phyloP scores from a whole-genome alignment of 208 protist genomes.

The Phytomonas sp. region DNA sequence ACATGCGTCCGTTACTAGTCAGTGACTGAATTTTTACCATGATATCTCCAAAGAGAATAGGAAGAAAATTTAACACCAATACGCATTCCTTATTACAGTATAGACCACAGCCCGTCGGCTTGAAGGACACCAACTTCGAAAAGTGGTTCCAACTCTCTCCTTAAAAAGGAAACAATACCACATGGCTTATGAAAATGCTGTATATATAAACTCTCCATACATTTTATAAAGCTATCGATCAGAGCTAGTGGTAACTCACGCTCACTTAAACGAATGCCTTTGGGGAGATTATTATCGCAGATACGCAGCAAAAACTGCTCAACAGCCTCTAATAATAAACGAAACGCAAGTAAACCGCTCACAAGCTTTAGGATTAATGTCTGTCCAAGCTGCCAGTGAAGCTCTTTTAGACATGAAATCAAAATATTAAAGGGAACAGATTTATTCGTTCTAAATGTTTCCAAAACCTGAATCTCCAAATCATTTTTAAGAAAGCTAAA shows the following conservation, averaged over 20 bases:
- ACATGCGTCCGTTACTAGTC: background rate
- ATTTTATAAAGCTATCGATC: constrained; percentile 5
- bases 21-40: background rate
- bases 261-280: constrained; percentile 6
- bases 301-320: constrained; percentile 29
- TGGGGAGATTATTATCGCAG: constrained; percentile 16
- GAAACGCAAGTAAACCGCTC: constrained; percentile 29
- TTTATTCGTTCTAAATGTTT: background rate
- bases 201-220: constrained; percentile 4
- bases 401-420: background rate
- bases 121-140: constrained; percentile 19
- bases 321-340: constrained; percentile 35
- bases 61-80: constrained; percentile 4
- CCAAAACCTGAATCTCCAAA: constrained; percentile 10
- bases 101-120: constrained; percentile 15
- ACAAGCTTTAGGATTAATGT: constrained; percentile 17
- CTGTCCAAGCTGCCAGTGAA: background rate
- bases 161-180: constrained; percentile 15
- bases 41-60: constrained; percentile 5
- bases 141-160: constrained; percentile 18
- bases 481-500: background rate
- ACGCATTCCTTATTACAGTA: constrained; percentile 8
- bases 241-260: constrained; percentile 12
- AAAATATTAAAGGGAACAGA: constrained; percentile 1
- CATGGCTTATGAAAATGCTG: constrained; percentile 5